Percentiles rank a stretch among this genome's conserved stretches.
These are phyloP conservation scores for Penicillium bovifimosum DNA, from an alignment of 495 filamentous ascomycete species.

Conservation along the genomic window DNA sequence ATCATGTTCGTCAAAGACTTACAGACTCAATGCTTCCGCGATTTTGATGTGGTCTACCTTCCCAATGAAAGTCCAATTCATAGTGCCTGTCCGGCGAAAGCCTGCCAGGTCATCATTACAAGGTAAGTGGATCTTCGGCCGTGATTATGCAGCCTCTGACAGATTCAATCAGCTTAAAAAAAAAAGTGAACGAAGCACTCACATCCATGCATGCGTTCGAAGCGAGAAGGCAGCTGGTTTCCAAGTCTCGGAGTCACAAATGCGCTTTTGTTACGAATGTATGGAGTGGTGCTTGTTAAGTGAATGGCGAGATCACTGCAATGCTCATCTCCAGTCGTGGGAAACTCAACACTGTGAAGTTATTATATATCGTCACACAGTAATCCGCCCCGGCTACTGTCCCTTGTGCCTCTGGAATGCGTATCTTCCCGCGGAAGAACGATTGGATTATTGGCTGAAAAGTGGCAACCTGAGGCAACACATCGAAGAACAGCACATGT, in stretches of 20 bases:
- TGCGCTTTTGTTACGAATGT: constrained; percentile 9
- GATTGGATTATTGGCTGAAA: constrained; percentile 1
- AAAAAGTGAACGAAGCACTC: constrained; percentile 8
- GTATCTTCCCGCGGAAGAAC: neutral
- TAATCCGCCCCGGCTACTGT: constrained; percentile 7
- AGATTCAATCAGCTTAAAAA: constrained; percentile 1
- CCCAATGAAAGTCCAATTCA: constrained; percentile 8
- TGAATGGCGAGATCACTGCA: constrained; percentile 5
- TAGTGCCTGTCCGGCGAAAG: constrained; percentile 5
- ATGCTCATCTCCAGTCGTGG: neutral
- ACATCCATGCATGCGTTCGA: constrained; percentile 5
- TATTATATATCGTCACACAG: constrained; percentile 6
- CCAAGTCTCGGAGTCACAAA: neutral
- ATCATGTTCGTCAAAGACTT: constrained; percentile 10
- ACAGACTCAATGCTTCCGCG: constrained; percentile 5
- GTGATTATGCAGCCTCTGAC: neutral
- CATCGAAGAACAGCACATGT: constrained; percentile 1
- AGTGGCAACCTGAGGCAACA: constrained; percentile 7
- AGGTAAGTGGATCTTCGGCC: neutral
- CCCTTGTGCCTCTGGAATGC: constrained; percentile 6
- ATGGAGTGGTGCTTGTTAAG: constrained; percentile 2
- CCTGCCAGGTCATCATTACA: constrained; percentile 7
- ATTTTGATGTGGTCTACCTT: constrained; percentile 15
- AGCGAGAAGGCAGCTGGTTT: neutral
- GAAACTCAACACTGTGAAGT: constrained; percentile 7